Evolutionary conservation across 345 rosid species (phyloP).

Genomic region (Microcos paniculata): DNA sequence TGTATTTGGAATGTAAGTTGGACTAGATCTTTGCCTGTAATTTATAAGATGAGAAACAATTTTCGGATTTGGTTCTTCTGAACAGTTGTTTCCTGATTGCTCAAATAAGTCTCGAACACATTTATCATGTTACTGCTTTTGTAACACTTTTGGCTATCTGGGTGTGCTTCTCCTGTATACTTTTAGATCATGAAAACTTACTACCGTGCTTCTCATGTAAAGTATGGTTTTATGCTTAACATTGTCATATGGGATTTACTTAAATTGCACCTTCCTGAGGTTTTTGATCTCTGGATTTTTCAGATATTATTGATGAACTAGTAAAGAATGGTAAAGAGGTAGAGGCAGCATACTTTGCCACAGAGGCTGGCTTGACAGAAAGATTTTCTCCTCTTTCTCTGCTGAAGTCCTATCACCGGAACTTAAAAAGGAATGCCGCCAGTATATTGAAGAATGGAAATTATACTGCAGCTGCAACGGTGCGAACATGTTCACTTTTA

Average conservation of each 20-base stretch:
- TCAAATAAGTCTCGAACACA: background rate
- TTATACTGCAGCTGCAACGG: slow-evolving; percentile 34
- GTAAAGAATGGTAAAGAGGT: slow-evolving; percentile 53
- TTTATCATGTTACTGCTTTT: background rate
- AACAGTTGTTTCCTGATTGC: background rate
- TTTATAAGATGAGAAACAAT: background rate
- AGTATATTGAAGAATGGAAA: slow-evolving; percentile 39
- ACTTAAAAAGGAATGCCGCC: slow-evolving; percentile 39
- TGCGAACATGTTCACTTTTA: slow-evolving; percentile 8
- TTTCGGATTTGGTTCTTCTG: background rate
- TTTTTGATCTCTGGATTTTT: slow-evolving; percentile 4
- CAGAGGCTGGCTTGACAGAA: slow-evolving; percentile 47
- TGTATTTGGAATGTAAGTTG: background rate
- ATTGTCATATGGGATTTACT: background rate
- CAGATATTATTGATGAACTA: slow-evolving; percentile 52
- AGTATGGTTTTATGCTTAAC: background rate
- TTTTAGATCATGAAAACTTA: too few species aligned
- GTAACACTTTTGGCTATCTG: background rate
- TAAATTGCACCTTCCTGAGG: slow-evolving; percentile 7
- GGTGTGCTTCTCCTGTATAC: too few species aligned
- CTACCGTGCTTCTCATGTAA: background rate
- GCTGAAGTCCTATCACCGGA: slow-evolving; percentile 45
- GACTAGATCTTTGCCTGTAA: background rate
- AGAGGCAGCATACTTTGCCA: slow-evolving; percentile 59
- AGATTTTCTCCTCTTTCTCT: slow-evolving; percentile 48